Evolutionary conservation across 2,329 filamentous ascomycete genomes (phyloP), one percentile per base, ranked within the genome.

Genomic region (Xylariaceae sp.): DNA sequence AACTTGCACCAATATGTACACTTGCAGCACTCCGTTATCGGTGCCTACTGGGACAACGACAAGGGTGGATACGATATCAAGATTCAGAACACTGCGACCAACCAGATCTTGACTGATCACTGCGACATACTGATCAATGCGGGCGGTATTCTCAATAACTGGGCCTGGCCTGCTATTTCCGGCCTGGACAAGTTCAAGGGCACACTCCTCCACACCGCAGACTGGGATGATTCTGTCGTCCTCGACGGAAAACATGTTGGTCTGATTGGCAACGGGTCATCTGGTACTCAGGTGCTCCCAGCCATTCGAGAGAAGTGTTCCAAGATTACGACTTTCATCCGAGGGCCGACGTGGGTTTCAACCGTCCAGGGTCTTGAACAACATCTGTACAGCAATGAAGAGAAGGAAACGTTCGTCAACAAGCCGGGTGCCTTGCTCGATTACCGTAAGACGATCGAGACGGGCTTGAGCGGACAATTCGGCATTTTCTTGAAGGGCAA

Each of bases 381-480:
- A 75, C 50, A 60, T 61, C 41, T 75, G 63, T 70, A 55, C 62
- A 46, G 36, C 2, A 54, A 71, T 12, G 72, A 78, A 21, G 68
- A 79, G 38, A 65, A 71, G 4, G 68, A 75, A 11, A 49, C 50
- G 2, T 68, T 73, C 0, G 77, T 77, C 46, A 68, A 76, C 29
- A 51, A 83, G 50, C 76, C 80, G 0, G 64, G 73, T 10, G 70
- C 64, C 14, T 83, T 83, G 53, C 62, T 79, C 1, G 56, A 62
- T 6, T 79, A 77, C 54, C 67, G 75, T 21, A 75, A 72, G 48
- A 63, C 63, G 16, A 60, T 77, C 6, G 74, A 78, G 48, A 58
- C 67, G 1, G 74, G 71, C 21, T 64, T 79, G 14, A 79, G 77
- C 48, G 68, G 70, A 37, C 66, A 72, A 5, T 79, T 78, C 64